Conservation (phyloP, 2,329 filamentous ascomycete species). For the Apiospora marii region DNA sequence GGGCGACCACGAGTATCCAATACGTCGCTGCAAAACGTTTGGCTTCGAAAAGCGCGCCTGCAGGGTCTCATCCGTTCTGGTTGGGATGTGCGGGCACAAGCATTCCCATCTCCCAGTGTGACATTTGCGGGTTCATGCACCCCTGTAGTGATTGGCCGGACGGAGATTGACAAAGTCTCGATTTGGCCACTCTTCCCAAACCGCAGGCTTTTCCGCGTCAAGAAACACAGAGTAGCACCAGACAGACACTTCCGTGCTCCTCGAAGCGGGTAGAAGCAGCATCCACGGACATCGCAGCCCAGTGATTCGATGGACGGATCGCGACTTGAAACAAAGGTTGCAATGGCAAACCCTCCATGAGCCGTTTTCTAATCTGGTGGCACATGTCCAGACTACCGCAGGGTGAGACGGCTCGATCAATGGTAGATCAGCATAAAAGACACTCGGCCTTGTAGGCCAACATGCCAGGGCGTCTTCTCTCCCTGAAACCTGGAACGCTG, state of each 20-base stretch:
- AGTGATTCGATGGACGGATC: background rate
- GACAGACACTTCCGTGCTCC: background rate
- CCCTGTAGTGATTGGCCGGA: background rate
- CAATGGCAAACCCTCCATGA: background rate
- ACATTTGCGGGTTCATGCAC: too few relatives aligned
- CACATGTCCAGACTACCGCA: background rate
- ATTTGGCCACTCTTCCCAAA: too few relatives aligned
- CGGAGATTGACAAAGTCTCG: background rate
- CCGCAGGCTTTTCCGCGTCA: background rate
- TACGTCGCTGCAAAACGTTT: too few relatives aligned
- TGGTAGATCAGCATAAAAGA: background rate
- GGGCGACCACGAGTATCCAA: too few relatives aligned
- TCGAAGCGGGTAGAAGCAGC: background rate
- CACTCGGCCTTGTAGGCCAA: background rate
- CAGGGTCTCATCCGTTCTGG: fast-evolving
- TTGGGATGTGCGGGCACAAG: too few relatives aligned
- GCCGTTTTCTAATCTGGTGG: background rate
- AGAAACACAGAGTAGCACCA: background rate
- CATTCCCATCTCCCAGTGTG: background rate
- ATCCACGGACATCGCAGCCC: background rate
- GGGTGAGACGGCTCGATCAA: background rate
- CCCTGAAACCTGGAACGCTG: background rate
- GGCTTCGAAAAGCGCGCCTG: too few relatives aligned
- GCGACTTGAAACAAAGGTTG: background rate
- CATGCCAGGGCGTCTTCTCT: too few relatives aligned